phyloP scores from a whole-genome alignment of 305 asterid genomes.

The Nicotiana rustica region DNA sequence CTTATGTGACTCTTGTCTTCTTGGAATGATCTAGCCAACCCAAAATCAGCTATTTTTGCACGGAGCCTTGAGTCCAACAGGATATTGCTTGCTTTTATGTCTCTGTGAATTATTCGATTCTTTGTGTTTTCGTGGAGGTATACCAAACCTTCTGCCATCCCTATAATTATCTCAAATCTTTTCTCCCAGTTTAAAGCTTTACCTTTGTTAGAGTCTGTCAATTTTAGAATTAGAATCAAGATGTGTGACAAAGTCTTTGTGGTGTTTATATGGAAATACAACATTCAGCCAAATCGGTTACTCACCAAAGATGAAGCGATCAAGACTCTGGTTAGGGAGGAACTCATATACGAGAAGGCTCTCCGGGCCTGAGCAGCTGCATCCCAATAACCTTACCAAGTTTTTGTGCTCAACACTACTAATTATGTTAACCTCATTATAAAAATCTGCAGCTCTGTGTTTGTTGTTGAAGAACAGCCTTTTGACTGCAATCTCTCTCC shows the following conservation, averaged over 20 bases:
- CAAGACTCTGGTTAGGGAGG: slow-evolving; percentile 78
- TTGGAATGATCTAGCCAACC: slow-evolving; percentile 86
- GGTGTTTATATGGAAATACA: not conserved
- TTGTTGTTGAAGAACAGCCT: slow-evolving; percentile 79
- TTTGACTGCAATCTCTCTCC: slow-evolving; percentile 87
- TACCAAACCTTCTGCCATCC: slow-evolving; percentile 80
- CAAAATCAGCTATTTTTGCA: slow-evolving; percentile 90
- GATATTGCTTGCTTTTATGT: slow-evolving; percentile 85
- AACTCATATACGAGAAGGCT: slow-evolving; percentile 87
- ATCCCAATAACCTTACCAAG: slow-evolving; percentile 75
- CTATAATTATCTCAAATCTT: slow-evolving; percentile 73
- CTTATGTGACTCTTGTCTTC: slow-evolving; percentile 88
- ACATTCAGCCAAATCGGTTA: not conserved
- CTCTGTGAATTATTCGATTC: slow-evolving; percentile 78
- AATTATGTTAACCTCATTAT: slow-evolving; percentile 86
- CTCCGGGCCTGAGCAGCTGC: slow-evolving; percentile 87
- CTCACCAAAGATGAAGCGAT: slow-evolving; percentile 76
- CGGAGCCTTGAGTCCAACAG: slow-evolving; percentile 71
- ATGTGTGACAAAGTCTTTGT: not conserved
- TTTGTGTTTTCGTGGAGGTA: slow-evolving; percentile 83
- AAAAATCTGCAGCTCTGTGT: slow-evolving; percentile 85
- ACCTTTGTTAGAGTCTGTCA: slow-evolving; percentile 66
- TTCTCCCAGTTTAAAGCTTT: slow-evolving; percentile 79
- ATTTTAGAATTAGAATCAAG: not conserved
- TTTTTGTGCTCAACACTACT: slow-evolving; percentile 81